Base-by-base conservation (phyloP, 805 yeast species). In the Ascoidea tarda region DNA sequence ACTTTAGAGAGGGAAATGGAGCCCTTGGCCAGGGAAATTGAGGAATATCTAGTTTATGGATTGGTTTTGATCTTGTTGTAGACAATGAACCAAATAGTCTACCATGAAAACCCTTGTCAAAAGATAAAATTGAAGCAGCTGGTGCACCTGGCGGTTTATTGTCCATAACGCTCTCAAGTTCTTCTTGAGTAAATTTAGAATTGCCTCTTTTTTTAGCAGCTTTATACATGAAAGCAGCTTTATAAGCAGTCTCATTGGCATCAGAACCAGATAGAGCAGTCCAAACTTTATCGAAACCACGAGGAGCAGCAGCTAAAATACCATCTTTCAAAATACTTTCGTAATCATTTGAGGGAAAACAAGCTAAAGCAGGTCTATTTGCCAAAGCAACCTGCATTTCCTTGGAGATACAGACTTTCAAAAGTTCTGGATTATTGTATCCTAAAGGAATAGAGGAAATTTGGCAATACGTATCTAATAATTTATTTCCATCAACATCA, bases 1-100 rank as follows among this genome's bases (percentile, higher is more conserved):
- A 90, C 68, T 82, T 72, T 69, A 87, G 82, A 51, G 76, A 61
- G 58, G 98, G 98, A 74, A 82, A 90, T 57, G 87, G 88, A 53
- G 96, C 96, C 67, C 86, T 89, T 64, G 98, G 98, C 97, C 97
- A 90, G 64, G 87, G 79, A 74, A 90, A 90, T 5, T 96, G 81
- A 56, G 98, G 98, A 70, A 91, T 74, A 68, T 84, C 90, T 65
- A 90, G 73, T 73, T 91, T 90, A 75, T 90, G 98, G 61, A 91
- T 78, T 59, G 97, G 96, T 74, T 88, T 91, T 53, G 96, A 88
- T 67, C 96, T 81, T 46, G 98, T 90, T 59, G 87, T 80, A 5
- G 96, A 85, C 48, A 87, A 89, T 52, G 95, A 78, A 31, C 96
- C 98, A 71, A 90, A 88, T 58, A 89, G 71, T 70, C 98, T 81